Conservation (phyloP, 176 grass and related monocot genomes). For the Pharus latifolius region DNA sequence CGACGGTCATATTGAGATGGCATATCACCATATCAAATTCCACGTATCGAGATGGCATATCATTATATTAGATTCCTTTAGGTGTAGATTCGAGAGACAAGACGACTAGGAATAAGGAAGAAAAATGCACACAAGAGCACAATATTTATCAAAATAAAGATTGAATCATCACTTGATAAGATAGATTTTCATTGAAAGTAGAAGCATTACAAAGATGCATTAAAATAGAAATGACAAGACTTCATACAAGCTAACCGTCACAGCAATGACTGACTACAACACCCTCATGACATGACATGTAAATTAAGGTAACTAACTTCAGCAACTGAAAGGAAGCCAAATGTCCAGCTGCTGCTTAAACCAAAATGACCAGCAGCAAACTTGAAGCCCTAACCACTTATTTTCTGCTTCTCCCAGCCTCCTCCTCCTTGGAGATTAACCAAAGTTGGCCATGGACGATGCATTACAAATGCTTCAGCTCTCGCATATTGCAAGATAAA, state of each 20-base stretch:
- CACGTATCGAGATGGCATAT: no score
- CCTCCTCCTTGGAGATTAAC: neutral
- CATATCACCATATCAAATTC: no score
- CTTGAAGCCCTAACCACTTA: neutral
- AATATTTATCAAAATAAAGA: no score
- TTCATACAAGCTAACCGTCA: no score
- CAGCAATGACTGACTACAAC: no score
- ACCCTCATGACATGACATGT: neutral
- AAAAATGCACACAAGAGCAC: neutral
- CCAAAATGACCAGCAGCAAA: constrained; percentile 16
- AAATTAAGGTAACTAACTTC: no score
- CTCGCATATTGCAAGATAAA: neutral
- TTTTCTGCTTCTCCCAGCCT: constrained; percentile 7
- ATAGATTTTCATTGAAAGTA: neutral
- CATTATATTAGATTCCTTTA: no score
- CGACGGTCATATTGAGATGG: no score
- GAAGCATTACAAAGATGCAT: neutral
- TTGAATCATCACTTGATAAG: neutral
- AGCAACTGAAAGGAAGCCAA: constrained; percentile 9
- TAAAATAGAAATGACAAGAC: neutral
- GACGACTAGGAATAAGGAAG: no score
- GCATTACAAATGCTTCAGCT: constrained; percentile 10
- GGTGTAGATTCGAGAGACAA: no score
- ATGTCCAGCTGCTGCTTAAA: constrained; percentile 17
- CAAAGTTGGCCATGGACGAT: neutral